Evolutionary conservation across 352 stramenopile species (phyloP), one percentile per base, ranked within the genome.

Genomic region (Phytophthora fragariae): DNA sequence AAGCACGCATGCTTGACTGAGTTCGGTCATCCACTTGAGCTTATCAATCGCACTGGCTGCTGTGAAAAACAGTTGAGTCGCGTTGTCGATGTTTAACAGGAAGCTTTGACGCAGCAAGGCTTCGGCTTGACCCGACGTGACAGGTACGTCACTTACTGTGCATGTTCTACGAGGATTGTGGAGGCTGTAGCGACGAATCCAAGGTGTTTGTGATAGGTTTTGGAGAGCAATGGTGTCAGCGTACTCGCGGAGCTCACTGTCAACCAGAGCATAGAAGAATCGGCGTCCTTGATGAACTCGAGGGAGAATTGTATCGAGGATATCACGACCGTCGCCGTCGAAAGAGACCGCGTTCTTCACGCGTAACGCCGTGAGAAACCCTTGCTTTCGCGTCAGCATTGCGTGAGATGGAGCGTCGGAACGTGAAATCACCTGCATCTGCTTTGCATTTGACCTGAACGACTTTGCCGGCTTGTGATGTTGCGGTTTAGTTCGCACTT

Each of bases 21-120:
- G 65, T 9, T 77, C 79, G 0, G 46, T 27, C 76, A 88, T 82
- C 85, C 85, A 91, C n/a, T 73, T 75, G 29, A 76, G 75, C 58
- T 86, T 89, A 21, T 90, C 79, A 49, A 77, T 75, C 2, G 49
- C 19, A 19, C 73, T 87, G 19, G 77, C 57, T n/a, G 81, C 75
- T 10, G 82, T 89, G 21, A 88, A 57, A 8, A 87, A 29, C 9
- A 90, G 24, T 1, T 75, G 66, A 1, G 35, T 77, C 0, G 35
- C 29, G 8, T 57, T 0, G 60, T 74, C 59, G 1, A 79, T 35
- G n/a, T 44, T 57, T 21, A 92, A 27, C 8, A 81, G 10, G 35
- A 92, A 86, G 24, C 73, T 90, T 8, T 86, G 77, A 0, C 63
- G 65, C 9, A 88, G 66, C 3, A 79, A 49, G 2, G 63, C 58